Base-by-base conservation (phyloP, 2,329 filamentous ascomycete genomes). In the Fusarium ambrosium region DNA sequence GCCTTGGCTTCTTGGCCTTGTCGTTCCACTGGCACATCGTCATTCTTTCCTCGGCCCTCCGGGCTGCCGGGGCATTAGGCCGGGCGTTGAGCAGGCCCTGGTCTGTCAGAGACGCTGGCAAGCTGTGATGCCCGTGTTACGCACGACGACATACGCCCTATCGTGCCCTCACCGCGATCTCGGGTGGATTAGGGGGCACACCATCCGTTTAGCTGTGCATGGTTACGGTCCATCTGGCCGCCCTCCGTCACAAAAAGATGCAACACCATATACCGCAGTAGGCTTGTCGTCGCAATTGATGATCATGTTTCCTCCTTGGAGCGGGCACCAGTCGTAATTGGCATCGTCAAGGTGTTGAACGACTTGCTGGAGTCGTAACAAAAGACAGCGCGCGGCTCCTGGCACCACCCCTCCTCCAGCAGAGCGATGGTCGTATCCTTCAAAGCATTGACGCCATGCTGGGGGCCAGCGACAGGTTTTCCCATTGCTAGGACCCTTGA, bases 301-400 rank as follows among this genome's bases (percentile, higher is more conserved):
- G 72, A 78, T 79, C 69, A 72, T 74, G 70, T 78, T 76, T 74
- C 62, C 75, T 77, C 74, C n/a, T 65, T 66, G 39, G 29, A 71
- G 73, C 66, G 75, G 77, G 70, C 75, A 71, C 72, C 70, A 79
- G 72, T 78, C 53, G 67, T 41, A 34, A 34, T 48, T 24, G 24
- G 43, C 62, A 73, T 68, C 65, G 29, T 36, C 51, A 45, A 60
- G 51, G 62, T 60, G 34, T 56, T 20, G 39, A 48, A 66, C 51
- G n/a, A 43, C 45, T 63, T 48, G 60, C 53, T n/a, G 18, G 59
- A 41, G 41, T 29, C 34, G 24, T 48, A 29, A 53, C 59, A 55
- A 36, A 29, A n/a, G 22, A 48, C 43, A 55, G 58, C 53, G 27
- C 34, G 58, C 48, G 27, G 18, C 64, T 67, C 48, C 27, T 66